These are phyloP conservation scores for Papiliotrema nemorosa DNA, from an alignment of 1,284 basidiomycete genomes.

Conservation along the genomic window DNA sequence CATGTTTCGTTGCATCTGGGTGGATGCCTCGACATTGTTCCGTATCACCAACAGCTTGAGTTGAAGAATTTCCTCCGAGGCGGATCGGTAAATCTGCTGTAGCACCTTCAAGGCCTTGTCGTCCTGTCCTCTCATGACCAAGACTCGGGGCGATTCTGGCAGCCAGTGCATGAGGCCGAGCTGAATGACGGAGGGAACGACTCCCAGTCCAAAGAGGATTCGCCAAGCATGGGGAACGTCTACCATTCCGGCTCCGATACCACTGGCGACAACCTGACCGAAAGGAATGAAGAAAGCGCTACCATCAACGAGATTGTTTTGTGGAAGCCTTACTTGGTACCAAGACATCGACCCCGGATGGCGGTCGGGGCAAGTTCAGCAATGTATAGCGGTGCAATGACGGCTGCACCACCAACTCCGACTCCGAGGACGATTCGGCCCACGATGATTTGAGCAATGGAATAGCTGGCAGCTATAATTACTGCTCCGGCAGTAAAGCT, in stretches of 20 bases:
- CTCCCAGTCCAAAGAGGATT: constrained; percentile 33
- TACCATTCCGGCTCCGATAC: not conserved
- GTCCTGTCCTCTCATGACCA: constrained; percentile 26
- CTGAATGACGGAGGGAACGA: constrained; percentile 40
- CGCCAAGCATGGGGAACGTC: not conserved
- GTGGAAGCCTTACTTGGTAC: not conserved
- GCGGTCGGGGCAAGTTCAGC: not conserved
- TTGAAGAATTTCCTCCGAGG: constrained; percentile 31
- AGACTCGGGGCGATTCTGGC: constrained; percentile 42
- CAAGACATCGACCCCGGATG: not conserved
- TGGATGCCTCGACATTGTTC: constrained; percentile 24
- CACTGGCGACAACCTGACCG: not conserved
- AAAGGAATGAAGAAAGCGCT: constrained; percentile 2
- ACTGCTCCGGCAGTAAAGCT: constrained; percentile 36
- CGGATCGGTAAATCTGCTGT: constrained; percentile 28
- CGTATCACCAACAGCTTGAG: constrained; percentile 35
- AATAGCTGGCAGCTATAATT: constrained; percentile 36
- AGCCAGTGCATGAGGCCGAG: constrained; percentile 39
- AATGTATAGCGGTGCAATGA: constrained; percentile 15
- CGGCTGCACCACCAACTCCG: constrained; percentile 37
- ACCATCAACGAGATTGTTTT: not conserved
- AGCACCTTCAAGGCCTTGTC: constrained; percentile 27
- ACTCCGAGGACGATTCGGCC: constrained; percentile 45
- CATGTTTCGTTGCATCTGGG: constrained; percentile 7
- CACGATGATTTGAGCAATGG: constrained; percentile 32